Base-by-base conservation (phyloP, 1,284 basidiomycete genomes). In the Austroboletus novae-zelandiae region DNA sequence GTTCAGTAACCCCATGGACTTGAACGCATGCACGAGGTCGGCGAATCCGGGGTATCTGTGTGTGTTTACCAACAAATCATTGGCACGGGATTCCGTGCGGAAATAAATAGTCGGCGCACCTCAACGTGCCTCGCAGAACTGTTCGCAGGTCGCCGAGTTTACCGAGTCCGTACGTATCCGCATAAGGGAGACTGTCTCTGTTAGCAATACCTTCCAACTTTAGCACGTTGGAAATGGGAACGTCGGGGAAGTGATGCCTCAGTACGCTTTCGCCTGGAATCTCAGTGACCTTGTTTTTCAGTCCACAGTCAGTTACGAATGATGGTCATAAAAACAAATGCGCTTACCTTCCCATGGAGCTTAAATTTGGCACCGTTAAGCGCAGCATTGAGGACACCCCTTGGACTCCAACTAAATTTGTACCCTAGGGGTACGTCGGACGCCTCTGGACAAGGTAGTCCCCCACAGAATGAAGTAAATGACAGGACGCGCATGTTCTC, bases 351-450 rank as follows among this genome's bases (percentile, higher is more conserved):
- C 4, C 76, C 75, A 35, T 75, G 63, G 15, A 94, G 71, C 61
- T 81, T 79, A 71, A 87, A 97, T 53, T 68, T 69, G 9, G 94
- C 94, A 0, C 77, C 71, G 63, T 96, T 95, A 54, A 86, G 71
- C 0, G 91, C 88, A 1, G 94, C 94, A 14, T 80, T 82, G 36
- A 98, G 73, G 4, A 96, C 94, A 1, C 92, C 94, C 55, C 84
- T 80, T 2, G 95, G 94, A 50, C 85, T 91, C 95, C 94, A 98
- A 54, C 91, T 94, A 68, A 98, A 98, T 69, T 97, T 97, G 71
- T 98, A 98, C 30, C 88, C 83, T 15, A 96, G 72, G 3, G 93
- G 83, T 5, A 81, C 83, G 31, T 79, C 80, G 11, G 80, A 74
- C 30, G 66, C 69, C 45, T 91, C 87, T 0, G 91, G 91, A 4